phyloP scores from a whole-genome alignment of 257 asterid genomes.

The Prunella vulgaris region DNA sequence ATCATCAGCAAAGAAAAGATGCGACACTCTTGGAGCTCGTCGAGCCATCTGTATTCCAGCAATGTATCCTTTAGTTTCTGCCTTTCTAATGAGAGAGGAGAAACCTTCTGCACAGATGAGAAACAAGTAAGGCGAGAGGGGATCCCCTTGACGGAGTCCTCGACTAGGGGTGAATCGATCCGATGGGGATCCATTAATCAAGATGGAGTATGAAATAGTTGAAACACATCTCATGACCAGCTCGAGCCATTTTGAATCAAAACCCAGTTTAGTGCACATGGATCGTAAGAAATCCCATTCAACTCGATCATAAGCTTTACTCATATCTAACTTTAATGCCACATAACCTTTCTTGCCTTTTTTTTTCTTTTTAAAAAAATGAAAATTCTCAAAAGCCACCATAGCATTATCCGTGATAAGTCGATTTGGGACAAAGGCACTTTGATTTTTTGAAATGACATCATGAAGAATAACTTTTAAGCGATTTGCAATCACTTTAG shows the following conservation, averaged over 20 bases:
- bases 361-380: too few relatives aligned
- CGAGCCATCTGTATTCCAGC: too few relatives aligned
- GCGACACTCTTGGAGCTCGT: too few relatives aligned
- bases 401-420: neutral
- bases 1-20: too few relatives aligned
- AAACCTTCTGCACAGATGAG: neutral
- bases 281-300: neutral
- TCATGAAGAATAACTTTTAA: too few relatives aligned
- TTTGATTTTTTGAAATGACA: neutral
- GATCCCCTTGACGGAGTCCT: neutral
- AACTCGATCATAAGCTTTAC: neutral
- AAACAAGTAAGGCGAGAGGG: neutral
- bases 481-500: neutral
- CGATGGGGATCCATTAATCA: neutral
- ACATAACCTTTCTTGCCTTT: neutral
- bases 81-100: neutral
- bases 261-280: neutral
- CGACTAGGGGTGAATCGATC: neutral
- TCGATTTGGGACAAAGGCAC: neutral
- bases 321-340: neutral
- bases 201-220: neutral
- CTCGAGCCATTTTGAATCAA: neutral
- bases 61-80: too few relatives aligned
- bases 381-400: neutral
- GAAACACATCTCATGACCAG: neutral